Evolutionary conservation across 768 basidiomycete species (phyloP).

Genomic region (Aureoboletus auriporus): DNA sequence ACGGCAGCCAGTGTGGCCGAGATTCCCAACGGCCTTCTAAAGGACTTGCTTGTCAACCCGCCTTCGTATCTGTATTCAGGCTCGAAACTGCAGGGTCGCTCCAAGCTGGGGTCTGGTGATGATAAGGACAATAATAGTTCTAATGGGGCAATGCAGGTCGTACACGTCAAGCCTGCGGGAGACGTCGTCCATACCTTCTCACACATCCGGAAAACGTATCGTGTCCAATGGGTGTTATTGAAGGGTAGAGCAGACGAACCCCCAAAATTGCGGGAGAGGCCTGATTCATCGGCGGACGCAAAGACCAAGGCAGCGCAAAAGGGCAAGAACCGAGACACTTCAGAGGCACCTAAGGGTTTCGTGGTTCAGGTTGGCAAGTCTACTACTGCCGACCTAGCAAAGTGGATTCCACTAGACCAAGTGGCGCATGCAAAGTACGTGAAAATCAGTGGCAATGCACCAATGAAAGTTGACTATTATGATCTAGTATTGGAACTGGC

Average conservation of each 20-base stretch:
- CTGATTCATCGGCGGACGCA: conserved; percentile 3
- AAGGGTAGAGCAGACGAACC: conserved; percentile 54
- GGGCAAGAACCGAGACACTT: conserved; percentile 10
- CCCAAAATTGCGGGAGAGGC: conserved; percentile 19
- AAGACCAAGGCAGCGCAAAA: conserved; percentile 8
- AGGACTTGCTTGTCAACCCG: conserved; percentile 34
- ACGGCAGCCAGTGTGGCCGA: conserved; percentile 30
- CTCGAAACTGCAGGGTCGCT: background rate
- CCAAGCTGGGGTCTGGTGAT: background rate
- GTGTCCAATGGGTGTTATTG: conserved; percentile 66
- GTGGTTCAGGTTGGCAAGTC: conserved; percentile 2
- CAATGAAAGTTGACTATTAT: background rate
- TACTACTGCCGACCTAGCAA: conserved; percentile 19
- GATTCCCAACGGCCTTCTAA: conserved; percentile 36
- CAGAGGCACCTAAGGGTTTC: conserved; percentile 9
- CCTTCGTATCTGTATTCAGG: conserved; percentile 16
- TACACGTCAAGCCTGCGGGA: conserved; percentile 48
- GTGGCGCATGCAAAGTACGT: conserved; percentile 63
- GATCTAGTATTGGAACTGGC: conserved; percentile 65
- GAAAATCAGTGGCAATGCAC: background rate
- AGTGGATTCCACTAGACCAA: conserved; percentile 54
- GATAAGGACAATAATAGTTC: background rate
- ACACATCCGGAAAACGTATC: conserved; percentile 86
- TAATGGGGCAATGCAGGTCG: conserved; percentile 29
- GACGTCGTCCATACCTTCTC: conserved; percentile 83